Evolutionary conservation across 306 rosid genomes (phyloP).

Genomic region (Quercus rubra): DNA sequence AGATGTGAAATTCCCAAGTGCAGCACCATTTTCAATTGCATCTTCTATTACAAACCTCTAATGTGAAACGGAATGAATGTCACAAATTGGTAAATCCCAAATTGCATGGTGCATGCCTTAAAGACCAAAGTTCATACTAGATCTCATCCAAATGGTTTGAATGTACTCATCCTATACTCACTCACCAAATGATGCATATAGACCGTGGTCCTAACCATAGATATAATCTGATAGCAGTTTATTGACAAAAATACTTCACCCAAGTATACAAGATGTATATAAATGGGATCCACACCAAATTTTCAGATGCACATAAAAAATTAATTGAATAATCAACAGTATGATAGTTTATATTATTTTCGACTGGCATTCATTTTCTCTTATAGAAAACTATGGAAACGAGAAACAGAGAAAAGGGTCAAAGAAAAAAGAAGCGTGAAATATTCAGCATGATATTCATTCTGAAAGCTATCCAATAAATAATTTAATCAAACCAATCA

Average conservation of each 20-base stretch:
- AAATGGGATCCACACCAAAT: neutral
- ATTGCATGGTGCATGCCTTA: neutral
- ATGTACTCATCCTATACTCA: neutral
- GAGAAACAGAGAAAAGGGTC: neutral
- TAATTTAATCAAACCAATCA: neutral
- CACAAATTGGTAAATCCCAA: neutral
- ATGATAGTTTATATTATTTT: neutral
- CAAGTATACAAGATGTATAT: too few relatives aligned
- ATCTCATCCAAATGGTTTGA: neutral
- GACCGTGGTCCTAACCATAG: neutral
- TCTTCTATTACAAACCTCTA: neutral
- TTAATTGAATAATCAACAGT: neutral
- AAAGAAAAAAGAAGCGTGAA: neutral
- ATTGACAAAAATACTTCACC: too few relatives aligned
- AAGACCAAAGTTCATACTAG: neutral
- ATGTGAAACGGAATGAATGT: neutral
- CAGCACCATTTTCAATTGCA: neutral
- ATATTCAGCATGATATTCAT: neutral
- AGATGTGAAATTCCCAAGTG: neutral
- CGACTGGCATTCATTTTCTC: neutral
- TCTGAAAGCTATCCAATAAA: neutral
- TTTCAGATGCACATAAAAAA: neutral
- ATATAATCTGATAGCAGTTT: neutral
- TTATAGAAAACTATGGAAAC: neutral
- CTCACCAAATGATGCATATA: neutral